phyloP scores from a whole-genome alignment of 139 green algal genomes.

The Chlorella sp. region DNA sequence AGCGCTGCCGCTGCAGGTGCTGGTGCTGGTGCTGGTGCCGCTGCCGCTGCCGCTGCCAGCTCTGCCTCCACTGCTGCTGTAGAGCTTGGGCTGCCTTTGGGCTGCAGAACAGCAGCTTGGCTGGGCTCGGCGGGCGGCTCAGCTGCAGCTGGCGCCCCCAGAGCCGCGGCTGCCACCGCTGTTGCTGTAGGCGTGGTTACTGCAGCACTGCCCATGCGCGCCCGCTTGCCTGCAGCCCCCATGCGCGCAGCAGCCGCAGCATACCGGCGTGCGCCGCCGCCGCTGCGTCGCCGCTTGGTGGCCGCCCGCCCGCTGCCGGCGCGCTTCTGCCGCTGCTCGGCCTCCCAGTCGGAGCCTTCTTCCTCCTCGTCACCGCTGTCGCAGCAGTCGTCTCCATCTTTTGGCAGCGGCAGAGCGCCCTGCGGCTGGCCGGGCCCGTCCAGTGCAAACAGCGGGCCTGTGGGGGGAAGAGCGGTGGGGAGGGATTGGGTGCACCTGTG shows the following conservation, averaged over 20 bases:
- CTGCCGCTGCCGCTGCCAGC: neutral
- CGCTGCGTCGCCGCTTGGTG: slow-evolving; percentile 8
- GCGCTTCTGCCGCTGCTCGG: neutral
- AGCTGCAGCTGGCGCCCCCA: neutral
- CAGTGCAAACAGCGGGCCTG: slow-evolving; percentile 10
- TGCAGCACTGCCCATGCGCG: neutral
- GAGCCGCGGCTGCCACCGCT: neutral
- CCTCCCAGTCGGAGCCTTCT: slow-evolving; percentile 10
- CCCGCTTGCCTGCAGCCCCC: slow-evolving; percentile 12
- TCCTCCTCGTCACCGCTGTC: neutral
- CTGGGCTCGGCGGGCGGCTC: neutral
- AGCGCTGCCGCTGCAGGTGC: neutral
- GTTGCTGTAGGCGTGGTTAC: neutral
- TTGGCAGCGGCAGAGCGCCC: slow-evolving; percentile 3
- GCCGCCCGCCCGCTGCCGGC: neutral
- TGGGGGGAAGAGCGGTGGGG: neutral
- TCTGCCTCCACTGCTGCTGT: neutral
- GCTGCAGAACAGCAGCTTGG: no score
- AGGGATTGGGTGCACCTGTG: no score
- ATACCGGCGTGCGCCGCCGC: neutral
- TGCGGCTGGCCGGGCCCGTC: neutral
- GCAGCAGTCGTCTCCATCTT: neutral
- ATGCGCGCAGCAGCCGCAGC: neutral
- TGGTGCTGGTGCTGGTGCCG: neutral
- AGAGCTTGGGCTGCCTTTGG: no score